Conservation (phyloP, 2,329 filamentous ascomycete genomes). For the Beauveria rudraprayagi region DNA sequence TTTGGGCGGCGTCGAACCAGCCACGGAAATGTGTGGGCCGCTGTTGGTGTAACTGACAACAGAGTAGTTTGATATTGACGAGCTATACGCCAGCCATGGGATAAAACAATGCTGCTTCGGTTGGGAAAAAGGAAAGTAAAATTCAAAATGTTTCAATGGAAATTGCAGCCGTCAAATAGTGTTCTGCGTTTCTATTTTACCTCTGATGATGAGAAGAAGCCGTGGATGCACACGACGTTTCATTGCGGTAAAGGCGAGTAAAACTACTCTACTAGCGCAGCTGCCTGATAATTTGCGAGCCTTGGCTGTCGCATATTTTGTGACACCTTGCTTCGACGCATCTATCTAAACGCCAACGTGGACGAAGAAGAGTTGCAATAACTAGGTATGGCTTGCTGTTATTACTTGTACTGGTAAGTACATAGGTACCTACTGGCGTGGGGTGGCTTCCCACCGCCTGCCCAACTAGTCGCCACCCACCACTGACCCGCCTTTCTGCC, state of each 20-base stretch:
- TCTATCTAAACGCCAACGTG: too few relatives aligned
- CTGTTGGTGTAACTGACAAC: background rate
- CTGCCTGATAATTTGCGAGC: background rate
- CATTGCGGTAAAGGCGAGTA: too few relatives aligned
- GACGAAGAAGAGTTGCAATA: background rate
- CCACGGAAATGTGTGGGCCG: background rate
- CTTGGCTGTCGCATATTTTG: too few relatives aligned
- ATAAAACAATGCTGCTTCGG: too few relatives aligned
- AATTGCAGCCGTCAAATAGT: too few relatives aligned
- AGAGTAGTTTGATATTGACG: background rate
- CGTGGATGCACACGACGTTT: too few relatives aligned
- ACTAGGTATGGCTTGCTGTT: background rate
- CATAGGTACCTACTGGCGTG: background rate
- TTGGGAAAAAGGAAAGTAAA: too few relatives aligned
- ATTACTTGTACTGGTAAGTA: background rate
- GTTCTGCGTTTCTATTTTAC: too few relatives aligned
- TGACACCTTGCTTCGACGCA: too few relatives aligned
- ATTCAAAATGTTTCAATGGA: too few relatives aligned
- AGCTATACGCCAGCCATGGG: background rate
- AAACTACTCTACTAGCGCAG: too few relatives aligned
- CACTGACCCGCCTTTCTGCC: conserved; percentile 5
- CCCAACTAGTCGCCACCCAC: background rate
- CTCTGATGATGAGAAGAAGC: too few relatives aligned
- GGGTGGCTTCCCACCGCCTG: conserved; percentile 4
- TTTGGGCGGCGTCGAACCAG: background rate